Evolutionary conservation across 768 basidiomycete genomes (phyloP), one percentile per base, ranked within the genome.

Genomic region (Leccinum arenicola): DNA sequence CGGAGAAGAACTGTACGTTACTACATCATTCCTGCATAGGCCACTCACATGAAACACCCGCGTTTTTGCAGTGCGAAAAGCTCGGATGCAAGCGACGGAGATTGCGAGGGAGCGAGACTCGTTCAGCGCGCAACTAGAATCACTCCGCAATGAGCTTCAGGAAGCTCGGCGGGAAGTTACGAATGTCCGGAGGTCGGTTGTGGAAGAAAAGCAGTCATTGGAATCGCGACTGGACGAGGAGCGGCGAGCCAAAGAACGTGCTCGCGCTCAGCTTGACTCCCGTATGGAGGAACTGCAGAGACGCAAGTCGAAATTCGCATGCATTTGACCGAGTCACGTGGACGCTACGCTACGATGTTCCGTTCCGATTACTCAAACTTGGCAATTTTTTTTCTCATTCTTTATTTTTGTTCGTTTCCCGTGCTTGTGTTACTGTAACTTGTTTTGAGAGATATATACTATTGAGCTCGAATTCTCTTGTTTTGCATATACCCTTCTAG

Each of bases 231-330:
- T 95, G 27, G 90, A 92, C 67, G 92, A 95, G 70, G 93, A 95
- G 73, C 85, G 93, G 54, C 84, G 82, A 67, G 88, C 84, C n/a
- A 94, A 93, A 75, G 93, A 95, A 73, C 88, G 92, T 25, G 89
- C 86, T 53, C 86, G 92, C 53, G 87, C 88, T 61, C 93, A 94
- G 73, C 84, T 95, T 29, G 93, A 95, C 70, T 81, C 83, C 17
- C 86, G 94, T 63, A 88, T 93, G 87, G 91, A 93, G 57, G 94
- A 95, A 68, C 77, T 93, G 45, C 78, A 82, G 61, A 84, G 82
- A 76, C 88, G 91, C 60, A 95, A 93, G 78, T 93, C 91, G 62
- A 96, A 95, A 77, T 96, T 93, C 74, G 89, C 88, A 55, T 94
- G 92, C 75, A 82, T 94, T 74, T 94, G 80, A 82, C 58, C 60